A percentile compares a stretch with the other conserved stretches of the same genome.
phyloP scores from a whole-genome alignment of 306 rosid genomes.

The Castanopsis chinensis region DNA sequence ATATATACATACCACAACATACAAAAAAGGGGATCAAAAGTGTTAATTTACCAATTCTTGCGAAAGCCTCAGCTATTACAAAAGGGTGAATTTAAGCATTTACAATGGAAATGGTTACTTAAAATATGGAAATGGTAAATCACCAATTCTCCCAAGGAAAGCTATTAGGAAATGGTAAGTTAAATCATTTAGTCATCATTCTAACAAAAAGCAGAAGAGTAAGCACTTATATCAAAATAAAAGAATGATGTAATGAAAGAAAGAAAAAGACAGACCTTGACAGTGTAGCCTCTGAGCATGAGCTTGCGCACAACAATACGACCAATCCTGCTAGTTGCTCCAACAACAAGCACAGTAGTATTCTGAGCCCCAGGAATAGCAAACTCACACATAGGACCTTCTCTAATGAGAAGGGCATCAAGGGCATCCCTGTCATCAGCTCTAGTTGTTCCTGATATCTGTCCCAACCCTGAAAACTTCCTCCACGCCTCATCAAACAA shows the following conservation, averaged over 20 bases:
- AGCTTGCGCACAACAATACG: slow-evolving; percentile 90
- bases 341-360: slow-evolving; percentile 86
- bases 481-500: slow-evolving; percentile 93
- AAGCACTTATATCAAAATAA: neutral
- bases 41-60: no score
- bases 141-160: no score
- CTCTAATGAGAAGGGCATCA: slow-evolving; percentile 74
- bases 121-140: no score
- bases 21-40: neutral
- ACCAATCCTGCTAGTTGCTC: slow-evolving; percentile 89
- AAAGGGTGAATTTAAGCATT: no score
- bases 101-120: no score
- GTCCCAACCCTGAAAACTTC: slow-evolving; percentile 89
- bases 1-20: neutral
- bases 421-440: slow-evolving; percentile 68
- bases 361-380: slow-evolving; percentile 91
- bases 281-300: slow-evolving; percentile 86
- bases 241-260: neutral
- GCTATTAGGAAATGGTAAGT: no score
- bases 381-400: slow-evolving; percentile 93
- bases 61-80: no score
- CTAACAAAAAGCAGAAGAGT: neutral
- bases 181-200: no score
- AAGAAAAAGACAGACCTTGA: slow-evolving; percentile 47
- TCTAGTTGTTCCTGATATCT: slow-evolving; percentile 77